phyloP scores from a whole-genome alignment of 768 basidiomycete species.

The Atractiella rhizophila region DNA sequence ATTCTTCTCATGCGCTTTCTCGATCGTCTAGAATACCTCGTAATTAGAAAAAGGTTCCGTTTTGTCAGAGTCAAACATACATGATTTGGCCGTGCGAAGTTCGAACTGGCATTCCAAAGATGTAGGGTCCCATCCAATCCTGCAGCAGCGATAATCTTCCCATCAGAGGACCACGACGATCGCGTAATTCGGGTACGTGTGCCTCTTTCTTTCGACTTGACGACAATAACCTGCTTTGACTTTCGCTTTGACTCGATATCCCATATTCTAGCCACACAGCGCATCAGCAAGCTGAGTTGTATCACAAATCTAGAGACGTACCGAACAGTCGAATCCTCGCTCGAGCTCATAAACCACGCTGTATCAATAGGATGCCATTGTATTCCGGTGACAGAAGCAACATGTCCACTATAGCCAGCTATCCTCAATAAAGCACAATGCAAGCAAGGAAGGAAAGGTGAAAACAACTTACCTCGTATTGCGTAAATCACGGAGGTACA shows the following conservation, averaged over 20 bases:
- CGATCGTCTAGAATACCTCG: conserved; percentile 33
- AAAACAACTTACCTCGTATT: conserved; percentile 56
- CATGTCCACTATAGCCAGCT: conserved; percentile 55
- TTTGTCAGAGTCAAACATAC: background rate
- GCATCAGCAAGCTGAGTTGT: no score
- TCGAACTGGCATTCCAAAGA: conserved; percentile 74
- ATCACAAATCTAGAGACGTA: no score
- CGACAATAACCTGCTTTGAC: conserved; percentile 84
- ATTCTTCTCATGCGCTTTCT: conserved; percentile 63
- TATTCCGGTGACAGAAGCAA: conserved; percentile 67
- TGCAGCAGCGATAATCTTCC: conserved; percentile 52
- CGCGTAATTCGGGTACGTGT: conserved; percentile 71
- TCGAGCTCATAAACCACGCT: conserved; percentile 64
- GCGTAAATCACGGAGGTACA: conserved; percentile 95
- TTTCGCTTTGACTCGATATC: conserved; percentile 74
- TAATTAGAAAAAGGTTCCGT: background rate
- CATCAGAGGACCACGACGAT: conserved; percentile 71
- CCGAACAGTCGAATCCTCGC: conserved; percentile 90
- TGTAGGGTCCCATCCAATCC: conserved; percentile 79
- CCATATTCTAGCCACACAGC: no score
- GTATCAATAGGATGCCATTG: conserved; percentile 77
- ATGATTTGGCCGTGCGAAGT: conserved; percentile 64
- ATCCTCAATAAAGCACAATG: background rate
- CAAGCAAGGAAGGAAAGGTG: background rate
- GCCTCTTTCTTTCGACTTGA: conserved; percentile 85